Percentiles rank a stretch among this genome's conserved stretches.
Conservation (phyloP, 371 early-diverging fungal genomes). For the Saksenaea oblongispora region DNA sequence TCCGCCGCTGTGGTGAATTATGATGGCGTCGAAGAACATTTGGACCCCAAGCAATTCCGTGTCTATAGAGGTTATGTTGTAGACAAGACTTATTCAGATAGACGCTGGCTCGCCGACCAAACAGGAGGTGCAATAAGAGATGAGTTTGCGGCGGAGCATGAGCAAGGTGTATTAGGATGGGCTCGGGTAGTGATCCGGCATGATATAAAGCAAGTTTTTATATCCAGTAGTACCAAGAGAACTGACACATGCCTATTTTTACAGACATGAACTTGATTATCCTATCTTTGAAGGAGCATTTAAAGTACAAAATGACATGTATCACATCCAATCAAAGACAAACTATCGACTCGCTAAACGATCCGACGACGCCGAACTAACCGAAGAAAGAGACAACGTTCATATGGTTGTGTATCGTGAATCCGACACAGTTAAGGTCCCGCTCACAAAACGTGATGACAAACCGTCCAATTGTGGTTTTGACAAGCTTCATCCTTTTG, state of each 20-base stretch:
- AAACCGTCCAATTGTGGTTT: slow-evolving; percentile 28
- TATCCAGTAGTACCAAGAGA: background rate
- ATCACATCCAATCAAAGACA: slow-evolving; percentile 61
- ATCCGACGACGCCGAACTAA: slow-evolving; percentile 55
- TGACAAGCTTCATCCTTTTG: slow-evolving; percentile 18
- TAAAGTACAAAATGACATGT: slow-evolving; percentile 55
- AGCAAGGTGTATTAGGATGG: slow-evolving; percentile 63
- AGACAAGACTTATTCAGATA: slow-evolving; percentile 26
- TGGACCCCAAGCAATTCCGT: slow-evolving; percentile 34
- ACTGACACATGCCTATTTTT: background rate
- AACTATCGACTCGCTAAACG: slow-evolving; percentile 62
- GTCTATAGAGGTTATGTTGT: slow-evolving; percentile 45
- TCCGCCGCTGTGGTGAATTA: slow-evolving; percentile 57
- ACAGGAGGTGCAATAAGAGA: slow-evolving; percentile 31
- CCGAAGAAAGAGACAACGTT: background rate
- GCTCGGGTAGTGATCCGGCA: slow-evolving; percentile 68
- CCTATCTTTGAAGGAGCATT: slow-evolving; percentile 72
- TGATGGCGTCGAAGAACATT: slow-evolving; percentile 20
- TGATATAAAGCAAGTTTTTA: slow-evolving; percentile 41
- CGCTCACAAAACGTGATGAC: slow-evolving; percentile 11
- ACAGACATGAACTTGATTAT: slow-evolving; percentile 36
- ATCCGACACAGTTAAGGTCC: slow-evolving; percentile 52
- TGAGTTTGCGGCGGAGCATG: slow-evolving; percentile 27
- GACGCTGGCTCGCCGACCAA: slow-evolving; percentile 37
- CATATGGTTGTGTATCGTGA: slow-evolving; percentile 71